phyloP scores from a whole-genome alignment of 768 basidiomycete genomes.

The Psilocybe subaeruginosa region DNA sequence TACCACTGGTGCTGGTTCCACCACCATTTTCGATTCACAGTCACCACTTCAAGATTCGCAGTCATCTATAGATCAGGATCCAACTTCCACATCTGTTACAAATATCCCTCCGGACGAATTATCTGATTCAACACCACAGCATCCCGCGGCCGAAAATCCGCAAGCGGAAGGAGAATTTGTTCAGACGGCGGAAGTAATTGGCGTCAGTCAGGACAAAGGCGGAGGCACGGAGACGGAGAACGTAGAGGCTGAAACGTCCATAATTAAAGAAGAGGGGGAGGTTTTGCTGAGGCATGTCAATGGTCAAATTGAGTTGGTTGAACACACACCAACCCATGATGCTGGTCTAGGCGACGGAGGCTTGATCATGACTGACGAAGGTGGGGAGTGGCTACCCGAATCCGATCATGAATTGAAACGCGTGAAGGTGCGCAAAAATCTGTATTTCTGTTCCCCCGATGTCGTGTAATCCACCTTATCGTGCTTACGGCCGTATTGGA shows the following conservation, averaged over 20 bases:
- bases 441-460: not conserved
- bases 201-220: conserved; percentile 18
- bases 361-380: conserved; percentile 51
- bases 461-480: not conserved
- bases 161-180: conserved; percentile 16
- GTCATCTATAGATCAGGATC: conserved; percentile 20
- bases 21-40: conserved; percentile 20
- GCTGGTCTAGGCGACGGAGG: conserved; percentile 38
- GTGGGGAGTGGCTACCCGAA: conserved; percentile 64
- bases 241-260: conserved; percentile 27
- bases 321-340: conserved; percentile 42
- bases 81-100: conserved; percentile 11
- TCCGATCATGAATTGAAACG: conserved; percentile 79
- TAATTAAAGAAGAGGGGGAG: conserved; percentile 39
- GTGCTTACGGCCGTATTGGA: conserved; percentile 5
- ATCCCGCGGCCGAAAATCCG: not conserved
- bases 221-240: conserved; percentile 17
- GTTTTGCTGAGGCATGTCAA: conserved; percentile 36
- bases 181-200: conserved; percentile 17
- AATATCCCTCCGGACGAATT: conserved; percentile 14
- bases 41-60: conserved; percentile 22
- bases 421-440: conserved; percentile 65
- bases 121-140: conserved; percentile 11
- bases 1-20: conserved; percentile 33
- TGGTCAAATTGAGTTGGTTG: conserved; percentile 49